Percentiles rank a stretch among this genome's conserved stretches.
Conservation (phyloP, 352 stramenopile genomes). For the Phytophthora pluvialis region DNA sequence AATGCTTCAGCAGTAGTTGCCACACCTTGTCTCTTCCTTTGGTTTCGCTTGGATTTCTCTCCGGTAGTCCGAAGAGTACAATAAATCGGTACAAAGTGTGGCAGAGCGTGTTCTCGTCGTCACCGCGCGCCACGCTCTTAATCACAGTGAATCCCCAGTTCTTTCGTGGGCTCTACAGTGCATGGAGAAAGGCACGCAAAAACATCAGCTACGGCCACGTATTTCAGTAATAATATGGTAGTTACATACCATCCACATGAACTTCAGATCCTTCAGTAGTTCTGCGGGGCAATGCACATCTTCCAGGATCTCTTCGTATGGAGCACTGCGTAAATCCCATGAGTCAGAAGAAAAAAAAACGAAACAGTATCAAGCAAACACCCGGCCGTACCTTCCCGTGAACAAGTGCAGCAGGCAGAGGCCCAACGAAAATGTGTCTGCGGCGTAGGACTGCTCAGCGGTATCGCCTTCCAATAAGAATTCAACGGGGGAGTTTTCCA, state of each 20-base stretch:
- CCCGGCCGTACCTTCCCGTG: slow-evolving; percentile 80
- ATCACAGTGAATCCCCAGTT: slow-evolving; percentile 75
- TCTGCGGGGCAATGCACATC: slow-evolving; percentile 90
- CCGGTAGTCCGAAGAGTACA: slow-evolving; percentile 95
- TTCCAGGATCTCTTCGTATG: slow-evolving; percentile 98
- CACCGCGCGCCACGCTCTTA: slow-evolving; percentile 56
- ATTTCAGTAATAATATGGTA: background rate
- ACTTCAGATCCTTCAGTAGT: slow-evolving; percentile 84
- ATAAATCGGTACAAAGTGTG: slow-evolving; percentile 97
- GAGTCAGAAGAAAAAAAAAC: slow-evolving; percentile 4
- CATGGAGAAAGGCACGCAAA: background rate
- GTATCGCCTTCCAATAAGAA: slow-evolving; percentile 94
- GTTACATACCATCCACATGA: slow-evolving; percentile 86
- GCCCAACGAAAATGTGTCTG: slow-evolving; percentile 96
- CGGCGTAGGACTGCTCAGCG: slow-evolving; percentile 90
- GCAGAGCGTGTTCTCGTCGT: slow-evolving; percentile 90
- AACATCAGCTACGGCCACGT: background rate
- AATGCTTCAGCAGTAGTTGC: slow-evolving; percentile 64
- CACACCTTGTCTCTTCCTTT: slow-evolving; percentile 61
- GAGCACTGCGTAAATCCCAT: slow-evolving; percentile 56
- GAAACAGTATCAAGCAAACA: background rate
- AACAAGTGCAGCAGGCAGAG: slow-evolving; percentile 97
- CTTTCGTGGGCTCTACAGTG: slow-evolving; percentile 49
- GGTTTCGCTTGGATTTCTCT: slow-evolving; percentile 49
- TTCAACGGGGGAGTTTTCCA: slow-evolving; percentile 98